Conservation (phyloP, 148 eudicot genomes). For the Linanthus parryae region DNA sequence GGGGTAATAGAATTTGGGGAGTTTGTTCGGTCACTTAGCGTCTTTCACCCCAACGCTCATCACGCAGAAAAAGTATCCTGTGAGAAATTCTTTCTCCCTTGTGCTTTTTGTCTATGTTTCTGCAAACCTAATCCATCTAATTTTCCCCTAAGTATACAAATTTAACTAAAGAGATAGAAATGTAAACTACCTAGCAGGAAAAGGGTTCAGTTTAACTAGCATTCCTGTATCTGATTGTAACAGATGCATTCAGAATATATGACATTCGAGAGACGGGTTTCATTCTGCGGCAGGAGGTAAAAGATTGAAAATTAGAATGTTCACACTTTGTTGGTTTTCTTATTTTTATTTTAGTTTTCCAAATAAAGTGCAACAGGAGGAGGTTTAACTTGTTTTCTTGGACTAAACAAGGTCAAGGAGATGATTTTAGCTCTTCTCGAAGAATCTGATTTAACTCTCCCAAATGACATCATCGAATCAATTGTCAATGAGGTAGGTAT, state of each 20-base stretch:
- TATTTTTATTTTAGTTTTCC: neutral
- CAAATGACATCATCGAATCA: slow-evolving; percentile 22
- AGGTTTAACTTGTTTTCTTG: neutral
- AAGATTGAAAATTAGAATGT: slow-evolving; percentile 1
- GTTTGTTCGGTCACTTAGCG: slow-evolving; percentile 26
- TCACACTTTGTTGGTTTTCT: neutral
- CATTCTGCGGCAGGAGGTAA: slow-evolving; percentile 82
- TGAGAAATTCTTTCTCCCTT: slow-evolving; percentile 10
- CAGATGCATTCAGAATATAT: slow-evolving; percentile 79
- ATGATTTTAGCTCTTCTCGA: slow-evolving; percentile 23
- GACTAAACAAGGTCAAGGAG: slow-evolving; percentile 24
- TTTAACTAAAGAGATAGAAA: no score
- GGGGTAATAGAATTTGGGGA: slow-evolving; percentile 31
- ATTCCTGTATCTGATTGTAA: slow-evolving; percentile 11
- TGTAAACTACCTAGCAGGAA: no score
- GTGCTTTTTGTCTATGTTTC: neutral
- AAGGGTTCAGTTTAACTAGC: neutral
- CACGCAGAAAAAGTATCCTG: slow-evolving; percentile 27
- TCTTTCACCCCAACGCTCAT: slow-evolving; percentile 35
- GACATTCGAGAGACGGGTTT: slow-evolving; percentile 68
- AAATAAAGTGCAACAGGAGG: no score
- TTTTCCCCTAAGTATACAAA: neutral
- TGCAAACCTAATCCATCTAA: neutral
- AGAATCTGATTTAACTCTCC: slow-evolving; percentile 25
- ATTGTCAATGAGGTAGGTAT: slow-evolving; percentile 23